Evolutionary conservation across 495 filamentous ascomycete species (phyloP).

Genomic region (Lasiosphaeria hispida): DNA sequence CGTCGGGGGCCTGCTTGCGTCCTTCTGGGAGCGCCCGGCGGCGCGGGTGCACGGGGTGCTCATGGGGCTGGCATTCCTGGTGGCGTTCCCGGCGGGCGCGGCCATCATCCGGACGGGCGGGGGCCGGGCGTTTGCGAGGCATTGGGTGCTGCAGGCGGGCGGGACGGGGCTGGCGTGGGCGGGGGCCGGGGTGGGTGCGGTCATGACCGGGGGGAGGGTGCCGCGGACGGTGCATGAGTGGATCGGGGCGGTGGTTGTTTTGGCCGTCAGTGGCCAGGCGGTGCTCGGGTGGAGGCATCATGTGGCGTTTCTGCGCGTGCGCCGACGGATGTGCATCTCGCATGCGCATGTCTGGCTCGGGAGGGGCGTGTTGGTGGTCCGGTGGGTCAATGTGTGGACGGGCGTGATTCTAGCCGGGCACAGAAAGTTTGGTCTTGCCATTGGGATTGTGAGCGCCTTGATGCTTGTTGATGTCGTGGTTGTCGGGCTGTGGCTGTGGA

Average conservation of each 20-base stretch:
- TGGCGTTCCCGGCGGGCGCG: conserved; percentile 23
- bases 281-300: conserved; percentile 35
- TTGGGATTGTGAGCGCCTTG: conserved; percentile 11
- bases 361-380: conserved; percentile 13
- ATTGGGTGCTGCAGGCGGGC: conserved; percentile 27
- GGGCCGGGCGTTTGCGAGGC: conserved; percentile 22
- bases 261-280: conserved; percentile 17
- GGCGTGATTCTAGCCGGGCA: conserved; percentile 25
- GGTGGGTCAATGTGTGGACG: conserved; percentile 28
- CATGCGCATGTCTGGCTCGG: conserved; percentile 29
- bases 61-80: conserved; percentile 23
- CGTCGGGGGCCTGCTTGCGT: conserved; percentile 6
- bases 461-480: conserved; percentile 19
- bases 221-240: conserved; percentile 26
- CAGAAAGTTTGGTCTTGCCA: background rate
- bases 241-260: conserved; percentile 18
- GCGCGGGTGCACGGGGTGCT: conserved; percentile 20
- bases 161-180: conserved; percentile 15
- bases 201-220: conserved; percentile 11
- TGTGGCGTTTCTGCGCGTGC: conserved; percentile 23
- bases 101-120: conserved; percentile 15
- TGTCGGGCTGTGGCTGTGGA: conserved; percentile 17
- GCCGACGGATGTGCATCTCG: conserved; percentile 29
- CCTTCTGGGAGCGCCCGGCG: conserved; percentile 14
- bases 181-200: conserved; percentile 19